Base-by-base conservation (phyloP, 179 eudicot species). In the Silene noctiflora region DNA sequence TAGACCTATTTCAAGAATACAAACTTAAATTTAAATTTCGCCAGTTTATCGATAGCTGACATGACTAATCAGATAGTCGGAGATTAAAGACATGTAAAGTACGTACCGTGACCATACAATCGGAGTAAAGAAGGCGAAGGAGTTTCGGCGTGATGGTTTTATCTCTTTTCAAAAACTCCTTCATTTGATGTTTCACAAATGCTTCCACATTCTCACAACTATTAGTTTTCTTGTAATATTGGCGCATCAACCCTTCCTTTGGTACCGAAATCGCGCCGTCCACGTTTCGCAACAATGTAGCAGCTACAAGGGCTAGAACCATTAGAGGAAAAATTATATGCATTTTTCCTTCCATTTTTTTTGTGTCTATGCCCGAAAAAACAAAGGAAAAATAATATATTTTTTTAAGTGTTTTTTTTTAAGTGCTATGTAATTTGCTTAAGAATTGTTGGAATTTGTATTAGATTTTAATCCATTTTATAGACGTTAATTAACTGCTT, bases 21-120 rank as follows among this genome's bases (percentile, higher is more conserved):
- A 25, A n/a, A n/a, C n/a, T n/a, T n/a, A n/a, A n/a, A n/a, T n/a
- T n/a, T n/a, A n/a, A n/a, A n/a, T n/a, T n/a, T n/a, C n/a, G 27
- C 27, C 2, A 29, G 33, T 29, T 29, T 29, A 35, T 8, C 42
- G 3, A 4, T 35, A 35, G 42, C 8, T 35, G 42, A 35, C 42
- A 35, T 35, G 42, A 35, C 42, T 35, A 6, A 6, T 35, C 8
- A 35, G 3, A 6, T 6, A 6, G 42, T 4, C 16, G 55, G 7
- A 12, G 0, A 48, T 11, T 3, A 11, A 48, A 48, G 16, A 17
- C 13, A 48, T 1, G 55, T 12, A 48, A 62, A n/a, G 8, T 0
- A 81, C 89, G 20, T 83, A 90, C 96, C 73, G 84, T 83, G 67
- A 84, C 88, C 88, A 91, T 84, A 80, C 92, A 91, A 69, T 91